Percentiles rank a stretch among this genome's conserved stretches.
Evolutionary conservation across 768 basidiomycete genomes (phyloP).

Genomic region (Cystofilobasidium bisporidii): DNA sequence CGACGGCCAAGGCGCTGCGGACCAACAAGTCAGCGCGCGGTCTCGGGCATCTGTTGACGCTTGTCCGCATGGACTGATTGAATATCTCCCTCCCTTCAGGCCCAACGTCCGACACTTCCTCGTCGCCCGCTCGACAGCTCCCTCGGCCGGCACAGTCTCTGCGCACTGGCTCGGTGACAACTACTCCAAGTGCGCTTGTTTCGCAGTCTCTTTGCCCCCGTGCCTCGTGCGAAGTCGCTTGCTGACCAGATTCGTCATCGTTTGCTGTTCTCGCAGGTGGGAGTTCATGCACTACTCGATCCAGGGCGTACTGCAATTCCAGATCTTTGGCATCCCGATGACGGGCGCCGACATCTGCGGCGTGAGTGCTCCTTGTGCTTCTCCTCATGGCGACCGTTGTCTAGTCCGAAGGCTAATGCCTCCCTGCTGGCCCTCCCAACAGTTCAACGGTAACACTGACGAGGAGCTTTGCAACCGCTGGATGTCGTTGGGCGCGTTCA

Average conservation of each 20-base stretch:
- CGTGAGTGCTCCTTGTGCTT: slow-evolving; percentile 37
- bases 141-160: slow-evolving; percentile 59
- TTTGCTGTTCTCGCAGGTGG: slow-evolving; percentile 32
- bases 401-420: too few species aligned
- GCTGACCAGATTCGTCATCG: background rate
- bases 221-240: too few species aligned
- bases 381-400: background rate
- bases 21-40: slow-evolving; percentile 32
- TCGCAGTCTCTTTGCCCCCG: background rate
- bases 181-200: slow-evolving; percentile 43
- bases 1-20: slow-evolving; percentile 54
- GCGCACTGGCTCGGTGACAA: slow-evolving; percentile 74
- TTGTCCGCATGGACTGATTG: too few species aligned
- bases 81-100: too few species aligned
- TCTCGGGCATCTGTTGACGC: too few species aligned
- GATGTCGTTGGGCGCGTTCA: slow-evolving; percentile 78
- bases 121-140: slow-evolving; percentile 49
- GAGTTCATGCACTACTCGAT: slow-evolving; percentile 60
- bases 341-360: slow-evolving; percentile 72
- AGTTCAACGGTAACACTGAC: slow-evolving; percentile 51
- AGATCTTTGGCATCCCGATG: slow-evolving; percentile 72
- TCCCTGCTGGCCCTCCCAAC: background rate
- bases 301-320: slow-evolving; percentile 70
- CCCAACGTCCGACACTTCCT: slow-evolving; percentile 53
- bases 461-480: slow-evolving; percentile 75